Evolutionary conservation across 345 rosid genomes (phyloP).

Genomic region (Mercurialis annua): DNA sequence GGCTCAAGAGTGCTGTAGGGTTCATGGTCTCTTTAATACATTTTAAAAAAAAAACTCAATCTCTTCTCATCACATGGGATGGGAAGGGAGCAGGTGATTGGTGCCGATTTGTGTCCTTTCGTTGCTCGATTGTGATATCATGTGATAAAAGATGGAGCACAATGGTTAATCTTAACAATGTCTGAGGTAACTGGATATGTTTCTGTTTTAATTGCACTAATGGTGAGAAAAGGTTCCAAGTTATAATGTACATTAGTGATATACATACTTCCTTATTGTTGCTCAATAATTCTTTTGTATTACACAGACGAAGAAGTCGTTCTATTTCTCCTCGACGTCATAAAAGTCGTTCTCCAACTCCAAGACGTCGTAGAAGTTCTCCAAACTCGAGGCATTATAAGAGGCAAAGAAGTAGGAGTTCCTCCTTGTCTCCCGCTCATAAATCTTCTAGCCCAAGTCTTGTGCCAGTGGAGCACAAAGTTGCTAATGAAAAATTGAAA

Average conservation of each 20-base stretch:
- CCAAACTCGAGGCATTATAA: slow-evolving; percentile 65
- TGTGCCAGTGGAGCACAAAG: slow-evolving; percentile 61
- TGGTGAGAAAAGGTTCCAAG: slow-evolving; percentile 36
- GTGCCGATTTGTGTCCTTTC: slow-evolving; percentile 68
- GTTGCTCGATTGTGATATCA: slow-evolving; percentile 75
- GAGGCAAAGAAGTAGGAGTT: slow-evolving; percentile 78
- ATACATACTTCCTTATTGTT: slow-evolving; percentile 19
- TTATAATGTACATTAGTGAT: slow-evolving; percentile 27
- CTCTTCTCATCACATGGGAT: slow-evolving; percentile 28
- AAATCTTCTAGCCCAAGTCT: slow-evolving; percentile 59
- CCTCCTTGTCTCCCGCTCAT: slow-evolving; percentile 60
- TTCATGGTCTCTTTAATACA: slow-evolving; percentile 3
- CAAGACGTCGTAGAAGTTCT: slow-evolving; percentile 62
- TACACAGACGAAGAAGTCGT: slow-evolving; percentile 80
- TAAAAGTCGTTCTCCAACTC: slow-evolving; percentile 62
- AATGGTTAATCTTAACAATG: slow-evolving; percentile 66
- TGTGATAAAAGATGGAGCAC: slow-evolving; percentile 94
- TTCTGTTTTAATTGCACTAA: slow-evolving; percentile 38
- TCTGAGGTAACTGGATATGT: slow-evolving; percentile 91
- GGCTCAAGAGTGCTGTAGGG: slow-evolving; percentile 3
- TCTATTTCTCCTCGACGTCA: slow-evolving; percentile 69
- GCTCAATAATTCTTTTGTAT: slow-evolving; percentile 42
- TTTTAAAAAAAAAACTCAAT: slow-evolving; percentile 7
- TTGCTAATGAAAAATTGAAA: slow-evolving; percentile 59
- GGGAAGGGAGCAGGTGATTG: slow-evolving; percentile 82